Evolutionary conservation across 2,329 filamentous ascomycete species (phyloP), one percentile per base, ranked within the genome.

Genomic region (Nemania bipapillata): DNA sequence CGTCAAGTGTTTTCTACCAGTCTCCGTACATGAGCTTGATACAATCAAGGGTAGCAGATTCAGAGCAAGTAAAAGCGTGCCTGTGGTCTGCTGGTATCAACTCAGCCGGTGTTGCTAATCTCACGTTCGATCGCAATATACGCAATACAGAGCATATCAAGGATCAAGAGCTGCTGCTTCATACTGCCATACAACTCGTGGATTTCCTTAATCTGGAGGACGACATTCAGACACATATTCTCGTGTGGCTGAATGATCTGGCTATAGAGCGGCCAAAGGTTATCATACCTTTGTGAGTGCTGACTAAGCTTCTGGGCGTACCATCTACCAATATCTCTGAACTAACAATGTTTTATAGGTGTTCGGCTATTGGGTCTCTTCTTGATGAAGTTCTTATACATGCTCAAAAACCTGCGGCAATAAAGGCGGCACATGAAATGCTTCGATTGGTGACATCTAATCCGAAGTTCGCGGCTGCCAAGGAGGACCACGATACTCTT

Each of bases 141-240:
- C 81, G 83, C 45, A 81, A 85, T 69, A 74, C 87, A 8, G 76
- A 79, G 6, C 68, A 75, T 5, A 82, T 90, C 73, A 85, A 84
- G 61, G 89, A 91, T 69, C 86, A 87, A 71, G 87, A 91, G 67
- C 76, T 91, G 12, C 78, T 92, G 17, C 82, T 91, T 5, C 88
- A 87, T 69, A 87, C 87, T 2, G 87, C 87, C 0, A 88, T 91
- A 63, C 85, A 87, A 74, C 81, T 91, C 49, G 86, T 91, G 9
- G 90, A 92, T 75, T 91, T 92, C 74, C 85, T 87, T 64, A 86
- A 86, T 65, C 80, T 91, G 7, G 89, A 91, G 65, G 89, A 91
- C 64, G 81, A 82, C 1, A 83, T 89, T 20, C 89, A 91, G 75
- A 85, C 86, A 50, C 83, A 87, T 15, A 86, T 83, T 17, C 79